Evolutionary conservation across 805 yeast genomes (phyloP).

Genomic region (Metschnikowia continentalis): DNA sequence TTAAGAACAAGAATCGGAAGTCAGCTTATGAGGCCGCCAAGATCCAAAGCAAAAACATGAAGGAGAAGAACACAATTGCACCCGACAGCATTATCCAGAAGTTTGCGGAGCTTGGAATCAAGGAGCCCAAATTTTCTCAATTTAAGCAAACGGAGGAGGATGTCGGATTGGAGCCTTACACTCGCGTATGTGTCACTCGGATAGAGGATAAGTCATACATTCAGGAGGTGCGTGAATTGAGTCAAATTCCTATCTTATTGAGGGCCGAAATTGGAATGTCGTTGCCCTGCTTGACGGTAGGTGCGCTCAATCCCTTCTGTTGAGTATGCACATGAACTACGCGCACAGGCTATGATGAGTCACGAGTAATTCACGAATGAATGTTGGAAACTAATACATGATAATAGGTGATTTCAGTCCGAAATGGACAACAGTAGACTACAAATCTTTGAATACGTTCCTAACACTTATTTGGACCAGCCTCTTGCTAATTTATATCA

Average conservation of each 20-base stretch:
- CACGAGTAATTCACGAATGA: not conserved
- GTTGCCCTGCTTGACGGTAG: conserved; percentile 87
- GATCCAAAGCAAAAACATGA: conserved; percentile 39
- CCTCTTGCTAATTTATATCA: not conserved
- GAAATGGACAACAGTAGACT: not conserved
- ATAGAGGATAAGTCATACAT: conserved; percentile 58
- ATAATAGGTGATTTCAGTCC: not conserved
- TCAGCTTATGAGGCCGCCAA: conserved; percentile 70
- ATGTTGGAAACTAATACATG: not conserved
- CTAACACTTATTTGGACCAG: not conserved
- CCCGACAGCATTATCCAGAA: conserved; percentile 46
- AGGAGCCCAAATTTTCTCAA: conserved; percentile 40
- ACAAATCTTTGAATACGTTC: too few relatives aligned
- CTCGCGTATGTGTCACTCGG: conserved; percentile 53
- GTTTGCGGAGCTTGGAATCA: conserved; percentile 47
- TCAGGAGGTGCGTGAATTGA: conserved; percentile 78
- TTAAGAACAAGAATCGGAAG: conserved; percentile 72
- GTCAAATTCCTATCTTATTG: conserved; percentile 76
- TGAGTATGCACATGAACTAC: not conserved
- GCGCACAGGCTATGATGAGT: not conserved
- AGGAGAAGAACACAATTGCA: conserved; percentile 24
- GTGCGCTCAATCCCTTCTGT: conserved; percentile 83
- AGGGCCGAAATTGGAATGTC: conserved; percentile 95
- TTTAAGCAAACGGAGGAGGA: conserved; percentile 13
- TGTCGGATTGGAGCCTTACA: conserved; percentile 49